Evolutionary conservation across 768 basidiomycete species (phyloP).

Genomic region (Asterophora parasitica): DNA sequence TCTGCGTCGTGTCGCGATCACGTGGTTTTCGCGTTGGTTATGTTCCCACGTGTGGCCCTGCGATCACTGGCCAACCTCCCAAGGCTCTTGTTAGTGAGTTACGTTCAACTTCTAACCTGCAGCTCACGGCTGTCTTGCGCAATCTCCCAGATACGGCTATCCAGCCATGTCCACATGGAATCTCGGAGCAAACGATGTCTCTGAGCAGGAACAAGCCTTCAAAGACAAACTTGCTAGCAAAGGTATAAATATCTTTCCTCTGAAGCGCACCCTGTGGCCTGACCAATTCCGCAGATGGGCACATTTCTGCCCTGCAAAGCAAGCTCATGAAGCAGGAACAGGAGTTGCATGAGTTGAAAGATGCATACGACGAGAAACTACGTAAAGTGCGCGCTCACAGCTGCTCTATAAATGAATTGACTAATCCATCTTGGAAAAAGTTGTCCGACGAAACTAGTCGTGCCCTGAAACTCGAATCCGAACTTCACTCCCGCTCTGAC

Average conservation of each 20-base stretch:
- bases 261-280: background rate
- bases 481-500: conserved; percentile 43
- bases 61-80: background rate
- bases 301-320: conserved; percentile 44
- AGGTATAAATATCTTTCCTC: conserved; percentile 27
- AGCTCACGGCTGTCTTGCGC: background rate
- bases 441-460: conserved; percentile 54
- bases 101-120: no score
- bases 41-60: conserved; percentile 8
- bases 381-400: conserved; percentile 36
- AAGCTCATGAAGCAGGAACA: conserved; percentile 36
- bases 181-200: conserved; percentile 41
- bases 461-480: conserved; percentile 48
- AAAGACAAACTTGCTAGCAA: conserved; percentile 47
- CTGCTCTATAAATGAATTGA: conserved; percentile 3
- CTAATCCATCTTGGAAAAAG: conserved; percentile 32
- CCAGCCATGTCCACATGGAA: conserved; percentile 44
- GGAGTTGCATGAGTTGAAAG: conserved; percentile 39
- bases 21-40: conserved; percentile 24
- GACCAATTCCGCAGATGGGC: conserved; percentile 32
- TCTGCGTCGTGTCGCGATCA: conserved; percentile 29
- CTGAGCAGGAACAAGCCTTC: conserved; percentile 40
- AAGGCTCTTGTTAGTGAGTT: no score
- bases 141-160: background rate
- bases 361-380: conserved; percentile 38